Conservation (phyloP, 176 grass and related monocot genomes). For the Panicum miliaceum region DNA sequence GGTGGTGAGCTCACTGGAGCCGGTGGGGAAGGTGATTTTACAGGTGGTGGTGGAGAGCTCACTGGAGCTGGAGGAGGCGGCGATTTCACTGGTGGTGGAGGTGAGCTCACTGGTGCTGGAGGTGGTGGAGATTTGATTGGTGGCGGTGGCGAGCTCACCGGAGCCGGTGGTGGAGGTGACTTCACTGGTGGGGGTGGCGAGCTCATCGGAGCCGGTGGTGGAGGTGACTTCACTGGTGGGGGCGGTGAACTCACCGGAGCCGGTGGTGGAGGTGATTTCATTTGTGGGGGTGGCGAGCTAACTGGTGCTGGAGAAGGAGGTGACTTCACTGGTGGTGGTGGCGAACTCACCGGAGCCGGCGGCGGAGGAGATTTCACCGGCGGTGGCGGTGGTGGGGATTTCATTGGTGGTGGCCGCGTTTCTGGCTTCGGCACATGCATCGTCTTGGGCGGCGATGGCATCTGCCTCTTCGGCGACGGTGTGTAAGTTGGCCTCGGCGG, state of each 20-base stretch:
- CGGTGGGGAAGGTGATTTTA: neutral
- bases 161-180: neutral
- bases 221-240: neutral
- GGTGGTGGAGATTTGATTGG: neutral
- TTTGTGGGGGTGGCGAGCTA: neutral
- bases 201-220: neutral
- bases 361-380: neutral
- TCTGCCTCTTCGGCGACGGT: neutral
- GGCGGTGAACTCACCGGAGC: neutral
- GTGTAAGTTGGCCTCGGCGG: neutral
- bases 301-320: neutral
- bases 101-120: neutral
- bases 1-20: slow-evolving; percentile 3
- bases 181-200: neutral
- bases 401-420: neutral
- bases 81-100: neutral
- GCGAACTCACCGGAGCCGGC: neutral
- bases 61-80: neutral
- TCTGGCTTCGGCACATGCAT: no score
- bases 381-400: neutral
- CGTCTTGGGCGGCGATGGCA: neutral
- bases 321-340: neutral
- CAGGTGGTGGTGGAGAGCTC: neutral
- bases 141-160: neutral
- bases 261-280: slow-evolving; percentile 8